Conservation (phyloP, 169 alveolate species). For the Miamiensis avidus region DNA sequence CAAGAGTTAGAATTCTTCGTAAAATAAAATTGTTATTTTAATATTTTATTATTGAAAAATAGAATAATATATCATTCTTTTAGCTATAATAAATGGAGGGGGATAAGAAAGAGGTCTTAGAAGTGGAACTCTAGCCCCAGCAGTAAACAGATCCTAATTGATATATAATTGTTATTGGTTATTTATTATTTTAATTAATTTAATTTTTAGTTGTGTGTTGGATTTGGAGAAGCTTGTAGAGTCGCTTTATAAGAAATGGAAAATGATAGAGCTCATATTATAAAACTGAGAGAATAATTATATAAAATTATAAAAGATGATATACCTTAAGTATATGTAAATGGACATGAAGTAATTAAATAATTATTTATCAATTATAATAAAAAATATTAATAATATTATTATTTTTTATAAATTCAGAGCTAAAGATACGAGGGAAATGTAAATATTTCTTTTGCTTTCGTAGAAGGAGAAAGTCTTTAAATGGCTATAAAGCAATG, state of each 20-base stretch:
- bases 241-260: constrained; percentile 92
- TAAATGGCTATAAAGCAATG: constrained; percentile 85
- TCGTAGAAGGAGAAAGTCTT: constrained; percentile 94
- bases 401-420: background rate
- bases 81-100: constrained; percentile 97
- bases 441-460: constrained; percentile 94
- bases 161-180: background rate
- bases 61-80: constrained; percentile 3
- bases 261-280: constrained; percentile 90
- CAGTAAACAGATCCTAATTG: background rate
- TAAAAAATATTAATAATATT: background rate
- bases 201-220: constrained; percentile 79
- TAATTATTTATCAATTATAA: background rate
- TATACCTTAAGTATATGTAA: constrained; percentile 84
- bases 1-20: constrained; percentile 91
- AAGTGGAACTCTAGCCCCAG: constrained; percentile 91
- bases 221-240: constrained; percentile 96
- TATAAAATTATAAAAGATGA: constrained; percentile 53
- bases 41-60: background rate
- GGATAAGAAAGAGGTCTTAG: constrained; percentile 99
- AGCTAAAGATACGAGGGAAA: constrained; percentile 86
- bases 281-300: constrained; percentile 81
- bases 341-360: constrained; percentile 76
- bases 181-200: background rate
- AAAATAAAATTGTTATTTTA: background rate